A percentile compares a stretch with the other conserved stretches of the same genome.
These are phyloP conservation scores for Diddensiella caesifluorescens DNA, from an alignment of 805 yeast species.

Conservation along the genomic window DNA sequence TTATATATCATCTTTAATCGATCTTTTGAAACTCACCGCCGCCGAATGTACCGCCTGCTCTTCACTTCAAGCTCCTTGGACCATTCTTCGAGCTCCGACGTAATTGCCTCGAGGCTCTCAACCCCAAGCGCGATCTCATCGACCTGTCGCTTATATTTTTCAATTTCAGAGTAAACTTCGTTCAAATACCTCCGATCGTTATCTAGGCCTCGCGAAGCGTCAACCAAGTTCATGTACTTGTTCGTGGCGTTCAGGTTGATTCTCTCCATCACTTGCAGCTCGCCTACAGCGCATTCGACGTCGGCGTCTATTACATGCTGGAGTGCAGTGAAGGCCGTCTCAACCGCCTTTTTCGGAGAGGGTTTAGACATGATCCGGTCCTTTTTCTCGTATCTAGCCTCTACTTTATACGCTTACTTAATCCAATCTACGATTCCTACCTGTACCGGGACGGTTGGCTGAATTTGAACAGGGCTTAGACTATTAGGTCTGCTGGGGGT, in stretches of 20 bases:
- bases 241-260: constrained; percentile 22
- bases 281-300: constrained; percentile 19
- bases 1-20: not conserved
- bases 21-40: not conserved
- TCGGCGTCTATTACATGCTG: constrained; percentile 23
- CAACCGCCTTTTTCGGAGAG: constrained; percentile 7
- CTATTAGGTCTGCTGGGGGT: too few relatives aligned
- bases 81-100: constrained; percentile 58
- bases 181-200: constrained; percentile 12
- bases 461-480: too few relatives aligned
- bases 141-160: constrained; percentile 16
- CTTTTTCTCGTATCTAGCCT: too few relatives aligned
- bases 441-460: too few relatives aligned
- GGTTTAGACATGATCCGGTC: too few relatives aligned
- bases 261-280: constrained; percentile 24
- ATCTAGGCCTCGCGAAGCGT: constrained; percentile 19
- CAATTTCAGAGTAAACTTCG: constrained; percentile 15
- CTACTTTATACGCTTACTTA: too few relatives aligned
- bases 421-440: too few relatives aligned
- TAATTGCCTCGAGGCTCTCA: constrained; percentile 39
- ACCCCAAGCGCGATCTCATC: constrained; percentile 21
- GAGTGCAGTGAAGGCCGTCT: constrained; percentile 18
- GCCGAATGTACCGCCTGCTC: constrained; percentile 16
- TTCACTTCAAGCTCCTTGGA: constrained; percentile 50
- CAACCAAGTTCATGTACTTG: constrained; percentile 23